Evolutionary conservation across 2,329 filamentous ascomycete genomes (phyloP).

Genomic region (Claviceps pazoutovae): DNA sequence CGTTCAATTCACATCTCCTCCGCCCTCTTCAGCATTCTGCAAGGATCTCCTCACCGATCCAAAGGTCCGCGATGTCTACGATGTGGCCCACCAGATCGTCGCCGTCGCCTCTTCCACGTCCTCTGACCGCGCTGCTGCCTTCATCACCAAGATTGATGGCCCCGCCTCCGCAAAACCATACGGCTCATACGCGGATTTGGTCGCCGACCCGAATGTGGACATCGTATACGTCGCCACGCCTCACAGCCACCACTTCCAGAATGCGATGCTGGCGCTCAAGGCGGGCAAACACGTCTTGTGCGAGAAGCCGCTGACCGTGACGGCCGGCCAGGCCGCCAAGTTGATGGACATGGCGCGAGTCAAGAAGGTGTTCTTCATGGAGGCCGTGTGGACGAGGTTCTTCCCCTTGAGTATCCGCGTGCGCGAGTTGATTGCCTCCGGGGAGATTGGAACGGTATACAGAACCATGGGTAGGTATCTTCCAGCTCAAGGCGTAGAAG

Average conservation of each 20-base stretch:
- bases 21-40: constrained; percentile 41
- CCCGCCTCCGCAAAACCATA: constrained; percentile 57
- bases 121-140: constrained; percentile 52
- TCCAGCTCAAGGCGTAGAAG: not conserved
- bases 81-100: constrained; percentile 63
- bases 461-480: constrained; percentile 36
- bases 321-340: constrained; percentile 59
- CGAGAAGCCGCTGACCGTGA: constrained; percentile 83
- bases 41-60: constrained; percentile 70
- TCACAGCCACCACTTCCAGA: constrained; percentile 87
- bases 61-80: constrained; percentile 49
- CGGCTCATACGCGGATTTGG: constrained; percentile 69
- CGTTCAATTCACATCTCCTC: not conserved
- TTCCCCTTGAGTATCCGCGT: constrained; percentile 72
- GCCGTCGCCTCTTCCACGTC: constrained; percentile 72
- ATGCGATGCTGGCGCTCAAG: constrained; percentile 69
- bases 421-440: constrained; percentile 45
- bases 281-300: constrained; percentile 81
- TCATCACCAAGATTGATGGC: constrained; percentile 58
- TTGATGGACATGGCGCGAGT: constrained; percentile 57
- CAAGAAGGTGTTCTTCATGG: constrained; percentile 68
- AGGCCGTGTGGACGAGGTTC: constrained; percentile 81
- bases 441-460: constrained; percentile 45
- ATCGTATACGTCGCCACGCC: constrained; percentile 84
- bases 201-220: constrained; percentile 64